Evolutionary conservation across 2,329 filamentous ascomycete genomes (phyloP).

Genomic region (Penicillium thymicola): DNA sequence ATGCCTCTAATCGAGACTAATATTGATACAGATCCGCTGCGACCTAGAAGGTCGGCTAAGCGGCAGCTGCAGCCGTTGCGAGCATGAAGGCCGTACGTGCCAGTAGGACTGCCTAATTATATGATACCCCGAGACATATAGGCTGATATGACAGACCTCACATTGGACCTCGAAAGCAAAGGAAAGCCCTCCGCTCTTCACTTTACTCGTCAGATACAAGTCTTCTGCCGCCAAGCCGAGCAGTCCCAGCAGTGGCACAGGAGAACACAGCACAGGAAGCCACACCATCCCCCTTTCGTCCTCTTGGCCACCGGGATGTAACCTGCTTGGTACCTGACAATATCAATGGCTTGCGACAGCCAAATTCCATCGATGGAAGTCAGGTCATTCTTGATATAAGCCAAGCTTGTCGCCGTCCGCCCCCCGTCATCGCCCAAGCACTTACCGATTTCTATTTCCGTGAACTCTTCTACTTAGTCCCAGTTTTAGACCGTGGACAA

Average conservation of each 20-base stretch:
- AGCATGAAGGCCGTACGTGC: constrained; percentile 3
- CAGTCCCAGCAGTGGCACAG: not conserved
- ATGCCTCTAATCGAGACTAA: not conserved
- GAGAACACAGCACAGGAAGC: not conserved
- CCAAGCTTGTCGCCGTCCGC: not conserved
- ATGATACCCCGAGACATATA: not conserved
- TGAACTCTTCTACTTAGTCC: constrained; percentile 3
- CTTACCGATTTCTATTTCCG: constrained; percentile 8
- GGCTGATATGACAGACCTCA: not conserved
- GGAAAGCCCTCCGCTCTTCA: not conserved
- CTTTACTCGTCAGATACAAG: not conserved
- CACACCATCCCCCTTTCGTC: not conserved
- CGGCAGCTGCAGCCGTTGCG: constrained; percentile 8
- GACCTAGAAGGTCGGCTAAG: constrained; percentile 5
- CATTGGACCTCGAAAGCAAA: constrained; percentile 4
- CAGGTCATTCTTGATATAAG: constrained; percentile 1
- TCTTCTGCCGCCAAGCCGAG: not conserved
- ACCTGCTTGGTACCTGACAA: not conserved
- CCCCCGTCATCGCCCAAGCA: not conserved
- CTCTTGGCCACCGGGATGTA: not conserved
- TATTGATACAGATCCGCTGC: constrained; percentile 6
- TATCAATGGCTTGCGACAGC: not conserved
- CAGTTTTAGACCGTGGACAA: constrained; percentile 3
- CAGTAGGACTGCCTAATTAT: not conserved
- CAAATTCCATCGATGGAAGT: not conserved